Evolutionary conservation across 148 eudicot genomes (phyloP), one percentile per base, ranked within the genome.

Genomic region (Rhododendron williamsianum): DNA sequence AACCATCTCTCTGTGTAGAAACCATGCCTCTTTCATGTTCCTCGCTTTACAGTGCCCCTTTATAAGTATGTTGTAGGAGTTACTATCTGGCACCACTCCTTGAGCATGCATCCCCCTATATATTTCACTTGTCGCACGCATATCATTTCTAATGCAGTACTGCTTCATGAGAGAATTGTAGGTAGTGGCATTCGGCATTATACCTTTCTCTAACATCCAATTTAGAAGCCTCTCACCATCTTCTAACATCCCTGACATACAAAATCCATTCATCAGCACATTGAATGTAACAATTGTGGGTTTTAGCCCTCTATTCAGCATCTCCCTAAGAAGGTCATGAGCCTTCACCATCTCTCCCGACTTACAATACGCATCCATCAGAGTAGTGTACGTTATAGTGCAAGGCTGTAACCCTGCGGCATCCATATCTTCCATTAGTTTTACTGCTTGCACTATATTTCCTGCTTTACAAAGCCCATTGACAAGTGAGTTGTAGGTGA

Each of bases 11-110:
- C 87, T 94, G 79, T 87, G 95, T 90, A 96, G 87, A 91, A 88
- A 96, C 94, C 94, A 95, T 73, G 98, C 98, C 92, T 95, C 99
- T 87, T 95, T 96, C 95, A 95, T 92, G 80, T 95, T 95, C 76
- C 99, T 93, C 35, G 97, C 98, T 87, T 95, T 96, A 82, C 93
- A 91, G 87, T 96, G 99, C 86, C 99, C 99, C 90, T 88, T 92
- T 89, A 96, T 87, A 45, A 96, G 87, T 86, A 94, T 95, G 86
- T 94, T 93, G 84, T 94, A 96, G 1, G 99, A 94, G 89, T 91
- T 94, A 54, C 87, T 90, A 88, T 96, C 88, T 3, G 99, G 94
- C 82, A 89, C 82, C 87, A 95, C 93, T 85, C 93, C 92, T 74
- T 82, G 89, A 85, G 87, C 89, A 82, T 91, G 80, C 99, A 96